phyloP scores from a whole-genome alignment of 129 eudicot species.

The Tagetes patula region DNA sequence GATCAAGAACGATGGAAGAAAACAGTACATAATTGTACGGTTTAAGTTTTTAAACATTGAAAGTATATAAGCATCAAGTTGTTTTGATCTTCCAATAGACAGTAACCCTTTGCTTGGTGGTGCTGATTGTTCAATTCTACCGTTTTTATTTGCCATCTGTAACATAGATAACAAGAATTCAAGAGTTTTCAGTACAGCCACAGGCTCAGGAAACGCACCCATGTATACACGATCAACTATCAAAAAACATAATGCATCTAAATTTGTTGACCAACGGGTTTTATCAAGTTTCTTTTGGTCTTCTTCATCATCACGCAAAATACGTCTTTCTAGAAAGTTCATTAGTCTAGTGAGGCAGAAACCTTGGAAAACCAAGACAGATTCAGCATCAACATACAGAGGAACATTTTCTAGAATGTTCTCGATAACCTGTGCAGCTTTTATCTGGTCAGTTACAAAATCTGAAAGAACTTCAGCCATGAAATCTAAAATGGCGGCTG shows the following conservation, averaged over 20 bases:
- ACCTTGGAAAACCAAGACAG: constrained; percentile 88
- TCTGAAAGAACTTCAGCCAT: constrained; percentile 93
- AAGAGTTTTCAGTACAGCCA: constrained; percentile 68
- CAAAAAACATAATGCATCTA: constrained; percentile 76
- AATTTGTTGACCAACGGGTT: constrained; percentile 78
- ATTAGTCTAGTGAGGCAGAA: constrained; percentile 83
- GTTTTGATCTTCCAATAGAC: constrained; percentile 86
- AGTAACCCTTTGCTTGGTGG: constrained; percentile 79
- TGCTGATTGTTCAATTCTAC: constrained; percentile 81
- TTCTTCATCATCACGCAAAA: constrained; percentile 94
- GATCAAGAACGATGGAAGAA: constrained; percentile 72
- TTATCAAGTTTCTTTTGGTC: constrained; percentile 83
- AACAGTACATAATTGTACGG: constrained; percentile 77
- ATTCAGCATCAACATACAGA: constrained; percentile 68
- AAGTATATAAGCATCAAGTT: constrained; percentile 79
- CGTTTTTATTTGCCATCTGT: constrained; percentile 95
- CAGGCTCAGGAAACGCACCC: constrained; percentile 95
- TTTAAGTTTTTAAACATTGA: constrained; percentile 77
- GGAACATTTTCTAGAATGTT: constrained; percentile 79
- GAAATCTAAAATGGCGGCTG: constrained; percentile 85
- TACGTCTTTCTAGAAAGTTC: constrained; percentile 95
- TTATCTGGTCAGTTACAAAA: constrained; percentile 84
- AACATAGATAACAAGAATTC: constrained; percentile 90
- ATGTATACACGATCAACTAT: constrained; percentile 93
- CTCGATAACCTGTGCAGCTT: constrained; percentile 61